Evolutionary conservation across 2,329 filamentous ascomycete genomes (phyloP).

Genomic region (Leptographium radiaticola): DNA sequence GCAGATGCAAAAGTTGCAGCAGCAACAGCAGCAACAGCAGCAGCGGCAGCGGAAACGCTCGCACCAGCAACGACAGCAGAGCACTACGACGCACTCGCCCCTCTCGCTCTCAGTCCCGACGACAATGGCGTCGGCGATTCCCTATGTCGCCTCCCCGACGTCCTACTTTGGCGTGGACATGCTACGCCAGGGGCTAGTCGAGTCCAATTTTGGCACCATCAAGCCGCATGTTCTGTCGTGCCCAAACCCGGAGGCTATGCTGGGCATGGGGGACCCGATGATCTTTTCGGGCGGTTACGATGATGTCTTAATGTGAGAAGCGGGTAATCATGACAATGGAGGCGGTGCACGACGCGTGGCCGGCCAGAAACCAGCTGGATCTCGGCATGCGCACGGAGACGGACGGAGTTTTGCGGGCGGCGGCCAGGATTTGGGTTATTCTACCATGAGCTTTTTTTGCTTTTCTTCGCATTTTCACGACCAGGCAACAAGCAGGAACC

Average conservation of each 20-base stretch:
- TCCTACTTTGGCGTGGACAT: slow-evolving; percentile 30
- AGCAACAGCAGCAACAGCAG: neutral
- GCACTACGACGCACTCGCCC: neutral
- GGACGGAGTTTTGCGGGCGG: neutral
- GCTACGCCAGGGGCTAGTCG: slow-evolving; percentile 36
- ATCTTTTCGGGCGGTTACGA: slow-evolving; percentile 40
- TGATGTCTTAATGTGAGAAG: slow-evolving; percentile 21
- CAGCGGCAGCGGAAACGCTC: neutral
- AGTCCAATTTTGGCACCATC: slow-evolving; percentile 39
- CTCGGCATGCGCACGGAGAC: neutral
- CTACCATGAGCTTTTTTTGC: neutral
- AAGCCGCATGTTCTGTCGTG: slow-evolving; percentile 42
- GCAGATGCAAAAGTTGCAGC: neutral
- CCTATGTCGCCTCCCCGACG: slow-evolving; percentile 2
- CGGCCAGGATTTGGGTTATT: neutral
- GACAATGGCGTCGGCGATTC: slow-evolving; percentile 1
- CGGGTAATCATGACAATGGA: neutral
- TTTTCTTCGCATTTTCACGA: neutral
- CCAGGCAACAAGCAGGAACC: neutral
- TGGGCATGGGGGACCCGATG: slow-evolving; percentile 45
- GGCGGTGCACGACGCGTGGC: neutral
- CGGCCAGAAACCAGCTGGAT: neutral
- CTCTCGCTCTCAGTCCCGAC: slow-evolving; percentile 3
- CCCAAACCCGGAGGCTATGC: slow-evolving; percentile 40
- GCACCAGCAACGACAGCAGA: neutral